Conservation (phyloP, 2,329 filamentous ascomycete genomes). For the Cytospora leucostoma region DNA sequence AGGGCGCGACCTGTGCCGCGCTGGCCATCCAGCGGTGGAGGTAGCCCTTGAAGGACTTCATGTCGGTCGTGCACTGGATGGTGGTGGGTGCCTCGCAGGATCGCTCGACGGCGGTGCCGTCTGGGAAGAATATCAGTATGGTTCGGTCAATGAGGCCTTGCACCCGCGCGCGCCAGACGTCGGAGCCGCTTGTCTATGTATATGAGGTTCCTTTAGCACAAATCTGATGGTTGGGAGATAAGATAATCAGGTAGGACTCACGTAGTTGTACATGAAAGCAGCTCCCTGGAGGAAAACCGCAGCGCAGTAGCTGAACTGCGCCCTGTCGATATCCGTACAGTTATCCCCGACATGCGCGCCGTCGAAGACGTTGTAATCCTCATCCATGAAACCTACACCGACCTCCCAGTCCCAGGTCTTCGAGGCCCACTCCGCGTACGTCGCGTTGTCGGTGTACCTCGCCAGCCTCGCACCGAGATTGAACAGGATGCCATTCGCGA, state of each 20-base stretch:
- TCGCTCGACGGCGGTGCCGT: slow-evolving; percentile 48
- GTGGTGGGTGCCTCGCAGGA: slow-evolving; percentile 53
- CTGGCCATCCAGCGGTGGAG: slow-evolving; percentile 53
- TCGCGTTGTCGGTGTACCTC: slow-evolving; percentile 55
- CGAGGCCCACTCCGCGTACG: slow-evolving; percentile 55
- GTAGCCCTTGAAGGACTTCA: slow-evolving; percentile 60
- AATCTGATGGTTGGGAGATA: neutral
- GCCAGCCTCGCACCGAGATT: slow-evolving; percentile 56
- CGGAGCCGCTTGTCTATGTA: slow-evolving; percentile 47
- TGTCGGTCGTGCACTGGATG: slow-evolving; percentile 58
- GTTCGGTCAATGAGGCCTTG: slow-evolving; percentile 48
- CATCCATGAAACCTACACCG: slow-evolving; percentile 48
- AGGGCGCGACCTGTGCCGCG: slow-evolving; percentile 51
- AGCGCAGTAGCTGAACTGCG: slow-evolving; percentile 63
- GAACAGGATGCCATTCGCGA: slow-evolving; percentile 45
- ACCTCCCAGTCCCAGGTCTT: slow-evolving; percentile 55
- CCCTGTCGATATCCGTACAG: slow-evolving; percentile 56
- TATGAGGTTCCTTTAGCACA: neutral
- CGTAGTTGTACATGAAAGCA: slow-evolving; percentile 65
- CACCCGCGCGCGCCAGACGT: slow-evolving; percentile 54
- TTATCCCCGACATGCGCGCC: slow-evolving; percentile 54
- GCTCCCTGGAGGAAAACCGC: slow-evolving; percentile 60
- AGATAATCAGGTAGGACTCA: slow-evolving; percentile 34
- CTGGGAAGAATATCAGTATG: slow-evolving; percentile 37
- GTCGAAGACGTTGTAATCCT: slow-evolving; percentile 61